phyloP scores from a whole-genome alignment of 2,329 filamentous ascomycete species.

The Knoxdaviesia capensis region DNA sequence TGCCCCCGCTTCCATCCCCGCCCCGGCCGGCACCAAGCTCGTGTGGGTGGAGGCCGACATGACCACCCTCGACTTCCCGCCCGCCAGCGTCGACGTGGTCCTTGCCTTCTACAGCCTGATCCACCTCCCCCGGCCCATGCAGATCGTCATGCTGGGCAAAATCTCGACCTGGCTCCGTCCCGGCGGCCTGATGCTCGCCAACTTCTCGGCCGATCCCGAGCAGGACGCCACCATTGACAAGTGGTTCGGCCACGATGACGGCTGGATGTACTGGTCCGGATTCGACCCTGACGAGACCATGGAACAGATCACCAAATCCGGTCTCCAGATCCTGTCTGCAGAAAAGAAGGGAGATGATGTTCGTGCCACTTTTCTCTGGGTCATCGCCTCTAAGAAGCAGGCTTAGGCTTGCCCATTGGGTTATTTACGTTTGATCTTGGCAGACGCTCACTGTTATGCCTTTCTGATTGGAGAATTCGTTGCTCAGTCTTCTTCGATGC shows the following conservation, averaged over 20 bases:
- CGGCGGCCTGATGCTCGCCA: constrained; percentile 27
- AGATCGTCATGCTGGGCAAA: constrained; percentile 21
- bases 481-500: too few relatives aligned
- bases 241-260: constrained; percentile 17
- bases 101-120: constrained; percentile 32
- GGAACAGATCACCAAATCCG: constrained; percentile 10
- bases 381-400: constrained; percentile 14
- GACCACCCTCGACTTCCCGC: constrained; percentile 13
- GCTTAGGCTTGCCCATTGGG: neutral
- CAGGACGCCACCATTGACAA: constrained; percentile 12
- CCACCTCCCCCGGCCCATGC: constrained; percentile 30
- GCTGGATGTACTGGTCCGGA: constrained; percentile 24
- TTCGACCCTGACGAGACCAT: constrained; percentile 16
- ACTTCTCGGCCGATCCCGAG: constrained; percentile 16
- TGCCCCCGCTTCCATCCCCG: neutral
- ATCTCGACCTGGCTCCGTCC: constrained; percentile 27
- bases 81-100: constrained; percentile 22
- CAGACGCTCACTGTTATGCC: too few relatives aligned
- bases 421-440: too few relatives aligned
- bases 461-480: too few relatives aligned
- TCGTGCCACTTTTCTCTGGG: constrained; percentile 18
- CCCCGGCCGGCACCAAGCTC: constrained; percentile 4
- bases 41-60: constrained; percentile 17
- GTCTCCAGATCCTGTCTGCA: constrained; percentile 13
- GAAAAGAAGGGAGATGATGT: constrained; percentile 13